phyloP scores from a whole-genome alignment of 1,284 basidiomycete genomes.

The Sporisorium exsertum region DNA sequence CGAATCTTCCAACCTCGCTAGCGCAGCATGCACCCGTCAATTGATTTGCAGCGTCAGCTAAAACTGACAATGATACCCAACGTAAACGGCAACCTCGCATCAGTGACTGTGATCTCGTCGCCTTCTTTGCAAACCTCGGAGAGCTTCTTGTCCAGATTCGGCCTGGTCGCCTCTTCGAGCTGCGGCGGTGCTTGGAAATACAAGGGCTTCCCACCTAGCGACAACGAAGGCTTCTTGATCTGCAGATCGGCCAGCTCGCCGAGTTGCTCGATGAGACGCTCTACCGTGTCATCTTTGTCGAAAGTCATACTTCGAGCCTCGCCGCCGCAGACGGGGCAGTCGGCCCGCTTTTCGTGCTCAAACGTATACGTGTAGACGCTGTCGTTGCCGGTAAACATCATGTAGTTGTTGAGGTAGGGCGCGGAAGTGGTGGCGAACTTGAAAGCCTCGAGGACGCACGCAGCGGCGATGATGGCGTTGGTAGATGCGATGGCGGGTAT shows the following conservation, averaged over 20 bases:
- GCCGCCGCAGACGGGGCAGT: slow-evolving; percentile 97
- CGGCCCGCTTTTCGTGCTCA: slow-evolving; percentile 88
- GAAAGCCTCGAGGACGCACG: slow-evolving; percentile 98
- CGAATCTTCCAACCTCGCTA: slow-evolving; percentile 10
- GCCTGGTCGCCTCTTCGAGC: slow-evolving; percentile 85
- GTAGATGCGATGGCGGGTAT: slow-evolving; percentile 80
- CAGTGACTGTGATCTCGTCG: slow-evolving; percentile 86
- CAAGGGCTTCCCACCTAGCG: slow-evolving; percentile 74
- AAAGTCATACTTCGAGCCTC: slow-evolving; percentile 71
- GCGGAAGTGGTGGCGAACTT: slow-evolving; percentile 96
- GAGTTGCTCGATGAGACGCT: slow-evolving; percentile 55
- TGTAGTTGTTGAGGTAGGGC: slow-evolving; percentile 96
- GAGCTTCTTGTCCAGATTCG: slow-evolving; percentile 87
- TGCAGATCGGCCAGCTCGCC: slow-evolving; percentile 62
- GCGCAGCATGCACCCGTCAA: background rate
- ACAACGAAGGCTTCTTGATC: slow-evolving; percentile 55
- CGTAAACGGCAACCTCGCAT: slow-evolving; percentile 83
- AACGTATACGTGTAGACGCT: slow-evolving; percentile 98
- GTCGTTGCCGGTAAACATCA: slow-evolving; percentile 89
- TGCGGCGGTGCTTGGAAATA: slow-evolving; percentile 94
- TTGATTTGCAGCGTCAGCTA: background rate
- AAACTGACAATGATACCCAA: slow-evolving; percentile 36
- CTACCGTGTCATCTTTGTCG: slow-evolving; percentile 26
- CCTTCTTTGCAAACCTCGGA: slow-evolving; percentile 81
- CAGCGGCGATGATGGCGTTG: slow-evolving; percentile 74